Evolutionary conservation across 83 land plant genomes (phyloP), one percentile per base, ranked within the genome.

Genomic region (Picea abies): DNA sequence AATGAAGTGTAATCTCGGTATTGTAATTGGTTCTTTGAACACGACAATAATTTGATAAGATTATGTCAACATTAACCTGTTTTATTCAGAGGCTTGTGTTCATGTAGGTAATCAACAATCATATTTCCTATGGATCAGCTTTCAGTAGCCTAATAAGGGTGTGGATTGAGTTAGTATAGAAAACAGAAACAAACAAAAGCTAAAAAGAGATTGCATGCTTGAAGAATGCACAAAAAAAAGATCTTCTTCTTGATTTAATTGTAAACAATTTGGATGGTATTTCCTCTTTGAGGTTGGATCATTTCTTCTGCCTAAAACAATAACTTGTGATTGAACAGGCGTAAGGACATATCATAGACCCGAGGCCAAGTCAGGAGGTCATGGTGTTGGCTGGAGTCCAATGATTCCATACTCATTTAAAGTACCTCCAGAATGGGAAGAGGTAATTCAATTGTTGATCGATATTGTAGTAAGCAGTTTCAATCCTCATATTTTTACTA

Each of bases 371-470:
- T 97, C 99, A 72, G 99, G 99, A 49, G 99, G 99, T 37, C 99
- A 97, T 88, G 98, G 99, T 49, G 99, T 96, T 62, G 99, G 99
- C 41, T 97, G 99, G 99, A 97, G 99, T 86, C 99, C 98, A 26
- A 97, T 97, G 26, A 89, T 93, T 60, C 99, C 99, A 6, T 97
- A 97, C 81, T 52, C 79, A 2, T 97, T 97, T 85, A 85, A 84
- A 81, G 99, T 97, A 35, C 98, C 97, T 68, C 77, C 85, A 58
- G 97, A 86, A 20, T 96, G 99, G 98, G 93, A 95, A 73, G 99
- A 97, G 97, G 98, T 97, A 84, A 79, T 80, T 49, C 49, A 35
- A 56, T 63, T 78, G 49, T 73, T 22, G 14, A 44, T 73, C 56
- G 16, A 8, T 5, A 25, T 44, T 44, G n/a, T 20, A 73, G 12